Percentiles rank a stretch among this genome's conserved stretches.
phyloP scores from a whole-genome alignment of 2,329 filamentous ascomycete species.

The Pseudocercospora crystallina region DNA sequence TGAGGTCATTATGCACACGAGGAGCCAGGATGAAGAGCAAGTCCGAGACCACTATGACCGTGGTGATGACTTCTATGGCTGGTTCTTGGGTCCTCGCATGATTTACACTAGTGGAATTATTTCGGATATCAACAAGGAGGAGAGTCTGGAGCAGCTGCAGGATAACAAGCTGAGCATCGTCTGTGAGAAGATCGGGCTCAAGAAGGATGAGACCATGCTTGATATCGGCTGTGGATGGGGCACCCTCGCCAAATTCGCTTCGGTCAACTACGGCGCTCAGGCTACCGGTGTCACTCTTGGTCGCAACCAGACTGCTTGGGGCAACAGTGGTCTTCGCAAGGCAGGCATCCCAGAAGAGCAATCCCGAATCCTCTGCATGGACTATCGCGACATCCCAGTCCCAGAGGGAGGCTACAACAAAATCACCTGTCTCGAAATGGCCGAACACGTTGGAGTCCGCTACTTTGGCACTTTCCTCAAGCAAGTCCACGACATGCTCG shows the following conservation, averaged over 20 bases:
- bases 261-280: slow-evolving; percentile 82
- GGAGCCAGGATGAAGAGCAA: slow-evolving; percentile 95
- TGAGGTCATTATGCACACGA: slow-evolving; percentile 88
- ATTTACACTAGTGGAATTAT: slow-evolving; percentile 97
- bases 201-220: slow-evolving; percentile 78
- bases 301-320: slow-evolving; percentile 95
- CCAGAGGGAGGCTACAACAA: slow-evolving; percentile 78
- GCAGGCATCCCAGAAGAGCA: slow-evolving; percentile 81
- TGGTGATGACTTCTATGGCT: slow-evolving; percentile 96
- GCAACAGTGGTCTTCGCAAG: slow-evolving; percentile 82
- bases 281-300: slow-evolving; percentile 91
- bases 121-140: slow-evolving; percentile 80
- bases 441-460: slow-evolving; percentile 94
- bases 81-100: slow-evolving; percentile 98
- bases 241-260: slow-evolving; percentile 90
- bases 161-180: slow-evolving; percentile 96
- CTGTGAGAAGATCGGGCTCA: slow-evolving; percentile 88
- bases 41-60: slow-evolving; percentile 97
- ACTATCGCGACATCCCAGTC: slow-evolving; percentile 91
- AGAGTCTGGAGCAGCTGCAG: slow-evolving; percentile 90
- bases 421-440: slow-evolving; percentile 98
- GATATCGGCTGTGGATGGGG: slow-evolving; percentile 99
- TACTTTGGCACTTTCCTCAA: slow-evolving; percentile 78
- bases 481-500: slow-evolving; percentile 92
- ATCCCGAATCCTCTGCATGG: slow-evolving; percentile 89